A percentile compares a stretch with the other conserved stretches of the same genome.
phyloP scores from a whole-genome alignment of 495 filamentous ascomycete genomes.

The Lentithecium fluviatile region DNA sequence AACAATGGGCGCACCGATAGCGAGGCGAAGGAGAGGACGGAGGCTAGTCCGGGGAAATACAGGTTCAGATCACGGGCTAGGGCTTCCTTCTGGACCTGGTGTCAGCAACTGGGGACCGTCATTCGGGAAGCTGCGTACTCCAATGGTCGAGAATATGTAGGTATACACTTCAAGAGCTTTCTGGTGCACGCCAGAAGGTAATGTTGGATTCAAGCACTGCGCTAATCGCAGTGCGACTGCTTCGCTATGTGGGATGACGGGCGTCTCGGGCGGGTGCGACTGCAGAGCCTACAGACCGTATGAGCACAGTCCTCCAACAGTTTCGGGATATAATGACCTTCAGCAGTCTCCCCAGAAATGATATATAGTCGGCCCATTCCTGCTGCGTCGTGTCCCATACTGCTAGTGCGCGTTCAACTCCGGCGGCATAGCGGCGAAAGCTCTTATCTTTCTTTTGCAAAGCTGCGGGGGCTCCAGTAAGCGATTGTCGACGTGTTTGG shows the following conservation, averaged over 20 bases:
- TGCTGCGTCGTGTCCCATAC: constrained; percentile 90
- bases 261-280: constrained; percentile 68
- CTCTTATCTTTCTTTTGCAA: constrained; percentile 78
- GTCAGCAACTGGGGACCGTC: constrained; percentile 35
- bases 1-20: constrained; percentile 82
- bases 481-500: not conserved
- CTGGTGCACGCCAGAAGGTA: constrained; percentile 98
- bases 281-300: constrained; percentile 70
- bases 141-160: constrained; percentile 78
- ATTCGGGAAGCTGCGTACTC: constrained; percentile 48
- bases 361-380: constrained; percentile 99
- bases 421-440: constrained; percentile 86
- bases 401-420: constrained; percentile 81
- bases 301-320: constrained; percentile 11
- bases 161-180: constrained; percentile 92
- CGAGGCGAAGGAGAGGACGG: constrained; percentile 89
- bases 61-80: constrained; percentile 77
- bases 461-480: constrained; percentile 44
- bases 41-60: constrained; percentile 84
- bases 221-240: constrained; percentile 86
- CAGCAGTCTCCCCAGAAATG: constrained; percentile 84
- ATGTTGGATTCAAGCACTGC: constrained; percentile 87
- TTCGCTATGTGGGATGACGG: constrained; percentile 76
- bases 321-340: constrained; percentile 59
- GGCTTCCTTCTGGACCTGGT: constrained; percentile 55